These are phyloP conservation scores for Zoysia japonica DNA, from an alignment of 176 grass and related monocot species.

Conservation along the genomic window DNA sequence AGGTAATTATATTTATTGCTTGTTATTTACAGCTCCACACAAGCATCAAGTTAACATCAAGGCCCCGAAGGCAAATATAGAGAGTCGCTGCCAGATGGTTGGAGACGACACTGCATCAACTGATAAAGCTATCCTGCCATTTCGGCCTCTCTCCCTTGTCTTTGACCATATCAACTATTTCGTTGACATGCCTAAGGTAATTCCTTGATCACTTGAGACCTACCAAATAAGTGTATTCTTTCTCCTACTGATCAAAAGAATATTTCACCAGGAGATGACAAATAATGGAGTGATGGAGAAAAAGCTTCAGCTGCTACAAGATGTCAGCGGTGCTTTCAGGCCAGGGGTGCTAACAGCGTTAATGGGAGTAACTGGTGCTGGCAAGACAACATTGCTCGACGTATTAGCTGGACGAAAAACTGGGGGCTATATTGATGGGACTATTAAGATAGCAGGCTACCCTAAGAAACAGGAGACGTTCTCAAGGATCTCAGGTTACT, in stretches of 20 bases:
- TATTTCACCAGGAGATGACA: constrained; percentile 64
- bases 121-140: constrained; percentile 64
- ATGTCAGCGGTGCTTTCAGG: constrained; percentile 76
- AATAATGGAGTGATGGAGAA: constrained; percentile 71
- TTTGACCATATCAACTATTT: constrained; percentile 90
- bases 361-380: constrained; percentile 95
- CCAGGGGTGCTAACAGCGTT: constrained; percentile 90
- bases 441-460: constrained; percentile 71
- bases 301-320: constrained; percentile 81
- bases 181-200: constrained; percentile 92
- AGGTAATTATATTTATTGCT: constrained; percentile 9
- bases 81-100: constrained; percentile 31
- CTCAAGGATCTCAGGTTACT: constrained; percentile 90
- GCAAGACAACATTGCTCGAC: constrained; percentile 92
- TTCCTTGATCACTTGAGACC: constrained; percentile 16
- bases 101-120: constrained; percentile 36
- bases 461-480: constrained; percentile 91
- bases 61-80: constrained; percentile 32
- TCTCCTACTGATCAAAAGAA: constrained; percentile 32
- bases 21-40: constrained; percentile 66
- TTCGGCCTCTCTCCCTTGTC: constrained; percentile 73
- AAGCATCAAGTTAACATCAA: constrained; percentile 53
- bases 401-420: constrained; percentile 98
- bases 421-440: constrained; percentile 74
- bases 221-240: constrained; percentile 20